Percentiles rank a stretch among this genome's conserved stretches.
These are phyloP conservation scores for Elsinoe fawcettii DNA, from an alignment of 2,329 filamentous ascomycete genomes.

Conservation along the genomic window DNA sequence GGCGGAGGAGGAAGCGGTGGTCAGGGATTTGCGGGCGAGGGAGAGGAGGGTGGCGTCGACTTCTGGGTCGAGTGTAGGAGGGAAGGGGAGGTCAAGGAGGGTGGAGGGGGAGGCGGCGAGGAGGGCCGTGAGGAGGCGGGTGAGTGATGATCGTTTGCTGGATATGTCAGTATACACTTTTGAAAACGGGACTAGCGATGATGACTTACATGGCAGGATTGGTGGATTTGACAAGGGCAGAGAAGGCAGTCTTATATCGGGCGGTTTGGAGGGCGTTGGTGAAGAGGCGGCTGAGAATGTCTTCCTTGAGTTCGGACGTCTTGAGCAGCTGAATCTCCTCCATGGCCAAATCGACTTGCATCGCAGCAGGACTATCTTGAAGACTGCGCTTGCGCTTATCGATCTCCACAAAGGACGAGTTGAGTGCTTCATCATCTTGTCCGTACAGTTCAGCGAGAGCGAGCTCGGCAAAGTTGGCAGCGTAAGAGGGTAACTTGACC, in stretches of 20 bases:
- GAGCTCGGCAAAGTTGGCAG: constrained; percentile 73
- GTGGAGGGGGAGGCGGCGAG: constrained; percentile 25
- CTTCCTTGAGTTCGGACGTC: constrained; percentile 43
- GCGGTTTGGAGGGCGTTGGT: constrained; percentile 70
- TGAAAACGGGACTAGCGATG: not conserved
- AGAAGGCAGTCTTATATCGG: constrained; percentile 76
- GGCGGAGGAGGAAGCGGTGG: constrained; percentile 30
- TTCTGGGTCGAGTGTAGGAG: constrained; percentile 60
- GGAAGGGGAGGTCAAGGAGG: constrained; percentile 68
- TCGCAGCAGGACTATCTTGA: constrained; percentile 24
- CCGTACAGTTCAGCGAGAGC: constrained; percentile 22
- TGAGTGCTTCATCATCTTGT: constrained; percentile 18
- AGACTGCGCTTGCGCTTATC: constrained; percentile 24
- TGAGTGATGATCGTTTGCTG: constrained; percentile 57
- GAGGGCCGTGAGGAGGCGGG: constrained; percentile 50
- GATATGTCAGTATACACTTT: constrained; percentile 18
- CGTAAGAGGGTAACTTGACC: constrained; percentile 66
- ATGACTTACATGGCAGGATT: constrained; percentile 53
- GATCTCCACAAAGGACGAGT: constrained; percentile 22
- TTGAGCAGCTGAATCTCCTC: constrained; percentile 30
- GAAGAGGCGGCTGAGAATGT: constrained; percentile 78
- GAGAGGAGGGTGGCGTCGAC: constrained; percentile 72
- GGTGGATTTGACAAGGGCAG: constrained; percentile 64
- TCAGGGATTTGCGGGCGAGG: constrained; percentile 65
- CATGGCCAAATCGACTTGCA: constrained; percentile 24